phyloP scores from a whole-genome alignment of 2,329 filamentous ascomycete genomes.

The Talaromyces sp. region DNA sequence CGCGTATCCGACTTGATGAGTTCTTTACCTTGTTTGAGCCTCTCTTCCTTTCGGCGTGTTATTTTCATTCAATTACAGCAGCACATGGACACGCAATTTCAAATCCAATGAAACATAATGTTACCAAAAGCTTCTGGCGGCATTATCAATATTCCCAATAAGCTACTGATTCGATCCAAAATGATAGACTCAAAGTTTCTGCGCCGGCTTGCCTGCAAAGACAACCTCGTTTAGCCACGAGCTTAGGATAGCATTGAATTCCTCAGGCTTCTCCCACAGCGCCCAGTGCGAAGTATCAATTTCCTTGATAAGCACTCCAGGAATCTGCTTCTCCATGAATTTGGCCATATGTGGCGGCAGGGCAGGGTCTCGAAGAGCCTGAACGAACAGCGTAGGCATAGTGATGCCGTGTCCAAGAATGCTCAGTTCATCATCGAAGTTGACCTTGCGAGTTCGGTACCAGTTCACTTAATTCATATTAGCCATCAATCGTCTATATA shows the following conservation, averaged over 20 bases:
- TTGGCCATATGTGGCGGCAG: constrained; percentile 71
- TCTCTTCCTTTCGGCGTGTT: no score
- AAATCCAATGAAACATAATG: no score
- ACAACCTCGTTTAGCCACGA: constrained; percentile 67
- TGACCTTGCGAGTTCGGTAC: constrained; percentile 76
- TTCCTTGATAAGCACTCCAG: constrained; percentile 65
- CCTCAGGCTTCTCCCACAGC: constrained; percentile 69
- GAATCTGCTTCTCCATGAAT: constrained; percentile 71
- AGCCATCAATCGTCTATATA: background rate
- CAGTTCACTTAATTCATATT: constrained; percentile 64
- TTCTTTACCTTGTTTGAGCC: no score
- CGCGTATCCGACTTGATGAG: background rate
- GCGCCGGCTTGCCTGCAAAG: constrained; percentile 45
- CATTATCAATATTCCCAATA: no score
- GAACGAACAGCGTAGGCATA: constrained; percentile 73
- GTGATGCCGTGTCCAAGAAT: constrained; percentile 50
- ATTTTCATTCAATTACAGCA: background rate
- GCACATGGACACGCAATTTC: no score
- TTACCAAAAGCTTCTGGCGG: no score
- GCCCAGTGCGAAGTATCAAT: constrained; percentile 81
- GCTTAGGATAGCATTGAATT: constrained; percentile 69
- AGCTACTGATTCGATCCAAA: no score
- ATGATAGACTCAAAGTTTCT: constrained; percentile 43
- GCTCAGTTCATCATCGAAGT: constrained; percentile 71
- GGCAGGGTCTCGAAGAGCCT: constrained; percentile 70